A percentile compares a stretch with the other conserved stretches of the same genome.
Evolutionary conservation across 768 basidiomycete genomes (phyloP).

Genomic region (Collybiopsis confluens): DNA sequence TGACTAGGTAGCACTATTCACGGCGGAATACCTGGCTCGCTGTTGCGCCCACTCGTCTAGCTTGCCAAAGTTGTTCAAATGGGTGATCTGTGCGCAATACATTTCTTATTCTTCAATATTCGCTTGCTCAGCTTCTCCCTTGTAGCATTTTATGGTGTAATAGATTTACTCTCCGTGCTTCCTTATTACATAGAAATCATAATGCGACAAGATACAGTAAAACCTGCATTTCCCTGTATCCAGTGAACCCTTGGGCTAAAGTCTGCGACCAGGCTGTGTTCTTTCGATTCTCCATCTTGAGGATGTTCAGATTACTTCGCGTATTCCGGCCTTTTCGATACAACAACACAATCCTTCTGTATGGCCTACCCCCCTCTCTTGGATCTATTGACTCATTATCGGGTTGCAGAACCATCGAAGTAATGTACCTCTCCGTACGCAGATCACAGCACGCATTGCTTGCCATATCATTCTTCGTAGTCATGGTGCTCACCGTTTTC

Average conservation of each 20-base stretch:
- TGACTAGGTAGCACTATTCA: conserved; percentile 68
- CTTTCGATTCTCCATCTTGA: conserved; percentile 87
- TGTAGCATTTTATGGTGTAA: conserved; percentile 76
- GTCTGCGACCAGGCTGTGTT: conserved; percentile 56
- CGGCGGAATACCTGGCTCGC: conserved; percentile 75
- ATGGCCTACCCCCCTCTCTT: conserved; percentile 23
- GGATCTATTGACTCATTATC: not conserved
- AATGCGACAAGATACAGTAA: conserved; percentile 79
- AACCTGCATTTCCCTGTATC: conserved; percentile 18
- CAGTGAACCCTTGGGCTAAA: not conserved
- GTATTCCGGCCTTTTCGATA: conserved; percentile 90
- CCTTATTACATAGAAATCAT: conserved; percentile 89
- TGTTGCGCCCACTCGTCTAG: conserved; percentile 72
- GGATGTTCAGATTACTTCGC: conserved; percentile 84
- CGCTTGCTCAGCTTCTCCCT: conserved; percentile 5
- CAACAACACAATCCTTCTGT: conserved; percentile 80
- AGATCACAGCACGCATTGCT: conserved; percentile 84
- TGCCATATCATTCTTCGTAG: conserved; percentile 84
- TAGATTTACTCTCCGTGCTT: conserved; percentile 80
- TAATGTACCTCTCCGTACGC: conserved; percentile 87
- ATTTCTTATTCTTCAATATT: not conserved
- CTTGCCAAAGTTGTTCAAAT: conserved; percentile 56
- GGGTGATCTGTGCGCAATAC: conserved; percentile 60
- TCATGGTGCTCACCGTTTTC: conserved; percentile 84
- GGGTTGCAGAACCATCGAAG: conserved; percentile 74